A percentile compares a stretch with the other conserved stretches of the same genome.
These are phyloP conservation scores for Picea glauca DNA, from an alignment of 75 land plant species.

Conservation along the genomic window DNA sequence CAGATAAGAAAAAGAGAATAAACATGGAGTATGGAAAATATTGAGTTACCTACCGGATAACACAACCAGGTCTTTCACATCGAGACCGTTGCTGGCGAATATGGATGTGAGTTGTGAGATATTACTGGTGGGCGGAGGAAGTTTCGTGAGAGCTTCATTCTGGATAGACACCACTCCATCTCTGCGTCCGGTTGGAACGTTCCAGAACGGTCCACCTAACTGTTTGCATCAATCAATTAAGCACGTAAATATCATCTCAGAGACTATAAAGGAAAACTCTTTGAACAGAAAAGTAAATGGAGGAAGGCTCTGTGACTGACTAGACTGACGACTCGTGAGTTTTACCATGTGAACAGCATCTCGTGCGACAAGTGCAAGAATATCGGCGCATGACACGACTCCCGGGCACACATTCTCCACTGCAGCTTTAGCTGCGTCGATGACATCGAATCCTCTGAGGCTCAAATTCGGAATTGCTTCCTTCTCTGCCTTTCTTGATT, in stretches of 20 bases:
- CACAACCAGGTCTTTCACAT: background rate
- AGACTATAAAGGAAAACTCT: too few relatives aligned
- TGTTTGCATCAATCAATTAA: background rate
- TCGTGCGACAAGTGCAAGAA: conserved; percentile 45
- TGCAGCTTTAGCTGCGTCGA: conserved; percentile 41
- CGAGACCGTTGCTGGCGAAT: conserved; percentile 26
- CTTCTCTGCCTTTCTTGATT: conserved; percentile 41
- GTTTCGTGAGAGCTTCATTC: conserved; percentile 16
- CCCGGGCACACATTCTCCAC: conserved; percentile 60
- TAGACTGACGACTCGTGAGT: too few relatives aligned
- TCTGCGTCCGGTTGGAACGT: conserved; percentile 35
- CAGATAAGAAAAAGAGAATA: too few relatives aligned
- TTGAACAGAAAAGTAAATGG: too few relatives aligned
- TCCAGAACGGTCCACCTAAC: conserved; percentile 20
- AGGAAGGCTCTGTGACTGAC: too few relatives aligned
- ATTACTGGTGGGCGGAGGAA: conserved; percentile 26
- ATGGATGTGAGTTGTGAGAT: conserved; percentile 12
- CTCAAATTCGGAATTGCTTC: conserved; percentile 36
- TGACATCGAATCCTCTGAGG: conserved; percentile 48
- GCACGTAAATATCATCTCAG: too few relatives aligned
- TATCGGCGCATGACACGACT: conserved; percentile 70
- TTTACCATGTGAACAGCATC: conserved; percentile 17
- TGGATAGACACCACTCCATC: conserved; percentile 29
- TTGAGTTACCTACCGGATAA: background rate
- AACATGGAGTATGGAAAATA: too few relatives aligned